Conservation (phyloP, 306 rosid genomes). For the Ziziphus jujuba region DNA sequence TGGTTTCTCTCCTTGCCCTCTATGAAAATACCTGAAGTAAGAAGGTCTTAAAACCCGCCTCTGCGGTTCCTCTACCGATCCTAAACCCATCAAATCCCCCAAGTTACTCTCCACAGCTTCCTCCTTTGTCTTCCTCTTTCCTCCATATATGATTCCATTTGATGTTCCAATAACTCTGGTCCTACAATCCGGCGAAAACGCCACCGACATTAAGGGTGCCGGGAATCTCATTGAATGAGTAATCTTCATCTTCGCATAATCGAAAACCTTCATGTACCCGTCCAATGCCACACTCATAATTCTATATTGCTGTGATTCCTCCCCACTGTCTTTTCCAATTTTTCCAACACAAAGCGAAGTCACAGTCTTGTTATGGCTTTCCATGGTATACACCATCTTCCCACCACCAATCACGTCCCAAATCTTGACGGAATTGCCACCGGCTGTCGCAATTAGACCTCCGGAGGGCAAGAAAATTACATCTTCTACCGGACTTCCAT, state of each 20-base stretch:
- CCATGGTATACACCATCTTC: conserved; percentile 68
- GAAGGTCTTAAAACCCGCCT: conserved; percentile 55
- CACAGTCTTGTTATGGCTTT: conserved; percentile 90
- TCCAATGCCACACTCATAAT: conserved; percentile 87
- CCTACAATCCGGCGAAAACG: conserved; percentile 57
- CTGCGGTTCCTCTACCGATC: conserved; percentile 31
- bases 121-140: conserved; percentile 61
- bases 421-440: conserved; percentile 75
- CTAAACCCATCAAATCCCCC: conserved; percentile 38
- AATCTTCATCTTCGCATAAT: conserved; percentile 65
- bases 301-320: conserved; percentile 56
- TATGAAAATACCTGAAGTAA: conserved; percentile 59
- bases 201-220: conserved; percentile 77
- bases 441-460: conserved; percentile 78
- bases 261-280: conserved; percentile 93
- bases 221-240: conserved; percentile 92
- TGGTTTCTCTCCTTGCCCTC: conserved; percentile 88
- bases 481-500: conserved; percentile 79
- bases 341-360: conserved; percentile 67
- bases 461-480: conserved; percentile 73
- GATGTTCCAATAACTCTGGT: conserved; percentile 76
- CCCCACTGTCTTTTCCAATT: conserved; percentile 44
- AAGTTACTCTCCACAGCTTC: conserved; percentile 32
- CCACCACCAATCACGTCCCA: conserved; percentile 97
- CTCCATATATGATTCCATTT: conserved; percentile 73